Evolutionary conservation across 2,329 filamentous ascomycete genomes (phyloP).

Genomic region (Neopestalotiopsis sp.): DNA sequence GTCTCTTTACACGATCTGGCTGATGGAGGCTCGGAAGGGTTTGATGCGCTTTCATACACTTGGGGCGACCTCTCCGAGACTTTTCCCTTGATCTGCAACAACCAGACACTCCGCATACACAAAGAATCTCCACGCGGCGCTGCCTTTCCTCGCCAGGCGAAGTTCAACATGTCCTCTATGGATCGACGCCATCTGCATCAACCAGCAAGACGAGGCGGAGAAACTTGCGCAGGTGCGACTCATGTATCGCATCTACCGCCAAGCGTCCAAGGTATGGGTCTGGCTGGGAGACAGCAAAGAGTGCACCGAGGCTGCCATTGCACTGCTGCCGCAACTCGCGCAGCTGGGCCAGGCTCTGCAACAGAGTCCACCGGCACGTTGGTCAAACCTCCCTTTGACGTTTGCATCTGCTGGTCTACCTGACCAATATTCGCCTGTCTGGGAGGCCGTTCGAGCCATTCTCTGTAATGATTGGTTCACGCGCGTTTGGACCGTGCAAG

Average conservation of each 20-base stretch:
- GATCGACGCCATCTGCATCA: background rate
- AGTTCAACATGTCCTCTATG: background rate
- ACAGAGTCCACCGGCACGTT: background rate
- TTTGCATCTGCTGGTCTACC: background rate
- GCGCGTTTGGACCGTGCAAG: background rate
- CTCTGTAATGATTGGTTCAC: background rate
- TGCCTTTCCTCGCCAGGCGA: background rate
- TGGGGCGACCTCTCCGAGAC: background rate
- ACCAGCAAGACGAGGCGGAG: background rate
- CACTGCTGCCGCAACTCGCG: background rate
- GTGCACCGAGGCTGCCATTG: background rate
- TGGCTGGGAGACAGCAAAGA: background rate
- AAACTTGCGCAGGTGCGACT: background rate
- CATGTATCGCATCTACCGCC: conserved; percentile 5
- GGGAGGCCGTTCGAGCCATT: background rate
- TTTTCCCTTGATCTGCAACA: background rate
- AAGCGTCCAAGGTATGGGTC: background rate
- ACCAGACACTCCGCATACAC: background rate
- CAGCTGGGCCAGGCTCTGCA: background rate
- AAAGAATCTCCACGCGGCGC: background rate
- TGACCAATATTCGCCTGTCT: background rate
- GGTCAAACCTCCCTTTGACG: background rate
- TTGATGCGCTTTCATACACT: background rate
- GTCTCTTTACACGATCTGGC: background rate
- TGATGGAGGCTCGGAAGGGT: background rate